A percentile compares a stretch with the other conserved stretches of the same genome.
Conservation (phyloP, 257 asterid genomes). For the Fraxinus excelsior region DNA sequence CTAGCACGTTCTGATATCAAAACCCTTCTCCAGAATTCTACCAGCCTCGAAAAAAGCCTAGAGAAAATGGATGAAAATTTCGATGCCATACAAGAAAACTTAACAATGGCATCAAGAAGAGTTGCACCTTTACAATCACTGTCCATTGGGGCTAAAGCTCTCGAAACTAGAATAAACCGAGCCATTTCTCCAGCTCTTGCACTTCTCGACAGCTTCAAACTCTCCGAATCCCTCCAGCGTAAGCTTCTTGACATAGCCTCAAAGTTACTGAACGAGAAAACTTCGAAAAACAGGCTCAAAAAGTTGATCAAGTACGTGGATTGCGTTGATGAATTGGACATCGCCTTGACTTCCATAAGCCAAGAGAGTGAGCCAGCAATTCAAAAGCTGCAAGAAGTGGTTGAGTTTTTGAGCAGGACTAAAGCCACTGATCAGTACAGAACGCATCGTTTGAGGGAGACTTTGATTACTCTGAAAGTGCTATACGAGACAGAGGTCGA, state of each 20-base stretch:
- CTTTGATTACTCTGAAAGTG: conserved; percentile 67
- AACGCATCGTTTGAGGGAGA: conserved; percentile 58
- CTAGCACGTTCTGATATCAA: conserved; percentile 49
- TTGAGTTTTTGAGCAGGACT: conserved; percentile 85
- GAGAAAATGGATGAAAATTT: conserved; percentile 42
- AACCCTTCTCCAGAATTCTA: conserved; percentile 45
- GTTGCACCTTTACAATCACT: conserved; percentile 73
- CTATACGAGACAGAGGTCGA: conserved; percentile 72
- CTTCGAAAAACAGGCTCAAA: conserved; percentile 36
- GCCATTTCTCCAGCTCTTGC: conserved; percentile 70
- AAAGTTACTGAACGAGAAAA: conserved; percentile 41
- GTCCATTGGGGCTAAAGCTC: conserved; percentile 73
- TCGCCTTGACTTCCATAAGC: conserved; percentile 41
- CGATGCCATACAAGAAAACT: conserved; percentile 38
- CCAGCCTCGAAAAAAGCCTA: conserved; percentile 35
- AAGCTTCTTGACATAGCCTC: conserved; percentile 51
- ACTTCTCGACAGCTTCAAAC: conserved; percentile 71
- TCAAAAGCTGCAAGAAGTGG: conserved; percentile 81
- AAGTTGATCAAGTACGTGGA: conserved; percentile 61
- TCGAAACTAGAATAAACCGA: conserved; percentile 69
- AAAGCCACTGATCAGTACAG: conserved; percentile 71
- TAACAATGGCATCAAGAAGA: conserved; percentile 48
- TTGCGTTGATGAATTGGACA: conserved; percentile 51
- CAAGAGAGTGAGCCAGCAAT: conserved; percentile 65
- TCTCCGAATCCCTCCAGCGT: conserved; percentile 57